Base-by-base conservation (phyloP, 179 eudicot genomes). In the Kewa caespitosa region DNA sequence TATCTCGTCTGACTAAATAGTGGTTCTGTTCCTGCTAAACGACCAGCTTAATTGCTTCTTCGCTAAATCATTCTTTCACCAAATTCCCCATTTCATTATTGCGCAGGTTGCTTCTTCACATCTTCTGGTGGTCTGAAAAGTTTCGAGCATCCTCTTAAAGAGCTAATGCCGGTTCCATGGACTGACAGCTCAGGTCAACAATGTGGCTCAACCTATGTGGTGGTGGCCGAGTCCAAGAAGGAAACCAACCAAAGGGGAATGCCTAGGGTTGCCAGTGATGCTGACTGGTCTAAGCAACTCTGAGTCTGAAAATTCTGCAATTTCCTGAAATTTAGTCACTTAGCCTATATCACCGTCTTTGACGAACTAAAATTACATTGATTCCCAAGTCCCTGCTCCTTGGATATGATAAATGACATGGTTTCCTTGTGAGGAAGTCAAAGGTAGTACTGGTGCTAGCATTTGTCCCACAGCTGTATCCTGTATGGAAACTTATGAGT, bases 261-360 rank as follows among this genome's bases (percentile, higher is more conserved):
- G 78, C 87, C 85, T 12, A 74, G 85, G 78, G 87, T 85, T 74
- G 84, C 61, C 50, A 85, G 84, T 62, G 85, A 85, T 77, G 87
- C 85, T 32, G 87, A 85, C 67, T 85, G 85, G 87, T 78, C 82
- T n/a, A 70, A 28, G 10, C 73, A 74, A 27, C 57, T 74, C 38
- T 83, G 65, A 79, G 67, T 57, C 32, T 18, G 38, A 17, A n/a
- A n/a, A n/a, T n/a, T 46, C 36, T 57, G 11, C 13, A 22, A n/a
- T 57, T 25, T 57, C 32, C 11, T 57, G 62, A 57, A 22, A 8
- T 57, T 14, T 22, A 15, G 37, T 38, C 46, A 34, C 9, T 6
- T 23, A 28, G 15, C 10, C n/a, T n/a, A 2, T 66, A 22, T 54
- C 65, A 70, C 30, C 63, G 37, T 36, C 33, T 54, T 69, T 57